A percentile compares a stretch with the other conserved stretches of the same genome.
phyloP scores from a whole-genome alignment of 176 grass and related monocot genomes.

The Triticum turgidum region DNA sequence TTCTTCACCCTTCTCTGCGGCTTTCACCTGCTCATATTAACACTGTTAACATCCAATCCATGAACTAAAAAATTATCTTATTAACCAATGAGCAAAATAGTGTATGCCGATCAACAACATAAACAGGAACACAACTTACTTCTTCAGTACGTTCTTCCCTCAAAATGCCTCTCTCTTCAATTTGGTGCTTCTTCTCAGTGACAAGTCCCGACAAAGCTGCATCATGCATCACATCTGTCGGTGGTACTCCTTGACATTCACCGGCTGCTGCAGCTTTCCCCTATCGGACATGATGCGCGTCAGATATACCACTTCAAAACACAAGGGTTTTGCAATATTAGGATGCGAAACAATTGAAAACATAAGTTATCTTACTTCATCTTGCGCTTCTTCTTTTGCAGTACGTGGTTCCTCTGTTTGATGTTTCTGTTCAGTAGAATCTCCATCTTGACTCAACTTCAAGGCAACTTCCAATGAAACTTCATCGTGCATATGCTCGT shows the following conservation, averaged over 20 bases:
- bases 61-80: not conserved
- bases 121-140: constrained; percentile 5
- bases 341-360: too few relatives aligned
- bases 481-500: not conserved
- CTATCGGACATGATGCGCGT: too few relatives aligned
- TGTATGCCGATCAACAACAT: too few relatives aligned
- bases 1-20: not conserved
- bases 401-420: not conserved
- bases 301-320: too few relatives aligned
- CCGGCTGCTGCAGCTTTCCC: too few relatives aligned
- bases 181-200: constrained; percentile 2
- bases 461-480: not conserved
- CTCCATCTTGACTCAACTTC: not conserved
- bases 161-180: constrained; percentile 4
- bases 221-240: not conserved
- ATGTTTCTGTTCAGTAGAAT: not conserved
- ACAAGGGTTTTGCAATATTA: too few relatives aligned
- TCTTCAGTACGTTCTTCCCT: not conserved
- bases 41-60: not conserved
- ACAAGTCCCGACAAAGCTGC: not conserved
- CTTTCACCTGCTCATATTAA: constrained; percentile 25
- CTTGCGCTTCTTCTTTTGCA: not conserved
- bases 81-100: not conserved
- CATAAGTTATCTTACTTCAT: too few relatives aligned
- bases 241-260: too few relatives aligned